phyloP scores from a whole-genome alignment of 345 rosid genomes.

The Iberis pinnata region DNA sequence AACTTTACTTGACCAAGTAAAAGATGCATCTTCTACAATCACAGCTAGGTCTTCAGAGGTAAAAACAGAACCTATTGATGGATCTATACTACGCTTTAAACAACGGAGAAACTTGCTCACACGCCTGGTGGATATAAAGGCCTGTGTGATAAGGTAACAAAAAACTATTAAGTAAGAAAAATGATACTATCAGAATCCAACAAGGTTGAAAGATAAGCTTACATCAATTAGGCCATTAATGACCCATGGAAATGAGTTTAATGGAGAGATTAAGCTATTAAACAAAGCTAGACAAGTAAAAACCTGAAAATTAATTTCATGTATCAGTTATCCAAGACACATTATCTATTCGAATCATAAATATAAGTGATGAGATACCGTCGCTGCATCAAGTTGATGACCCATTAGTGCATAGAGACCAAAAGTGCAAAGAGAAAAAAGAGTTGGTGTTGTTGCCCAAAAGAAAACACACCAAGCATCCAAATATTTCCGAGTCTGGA shows the following conservation, averaged over 20 bases:
- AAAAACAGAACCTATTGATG: conserved; percentile 29
- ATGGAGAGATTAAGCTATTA: conserved; percentile 81
- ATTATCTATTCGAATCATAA: background rate
- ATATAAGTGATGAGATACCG: conserved; percentile 35
- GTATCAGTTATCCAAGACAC: background rate
- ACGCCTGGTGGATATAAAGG: conserved; percentile 76
- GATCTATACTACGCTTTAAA: conserved; percentile 38
- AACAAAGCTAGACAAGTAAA: conserved; percentile 91
- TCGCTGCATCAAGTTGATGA: conserved; percentile 89
- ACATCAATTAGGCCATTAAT: conserved; percentile 92
- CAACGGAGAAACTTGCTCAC: conserved; percentile 73
- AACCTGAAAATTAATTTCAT: conserved; percentile 44
- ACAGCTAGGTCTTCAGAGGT: conserved; percentile 43
- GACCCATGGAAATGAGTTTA: conserved; percentile 95
- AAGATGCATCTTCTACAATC: conserved; percentile 55
- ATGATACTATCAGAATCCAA: background rate
- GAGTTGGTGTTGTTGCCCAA: conserved; percentile 96
- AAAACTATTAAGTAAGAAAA: conserved; percentile 11
- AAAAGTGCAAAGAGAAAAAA: conserved; percentile 78
- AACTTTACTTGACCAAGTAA: conserved; percentile 56
- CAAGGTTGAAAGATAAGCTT: conserved; percentile 35
- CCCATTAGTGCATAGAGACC: conserved; percentile 85
- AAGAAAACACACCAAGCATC: conserved; percentile 99
- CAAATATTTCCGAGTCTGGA: conserved; percentile 78
- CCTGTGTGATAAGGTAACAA: conserved; percentile 40